Evolutionary conservation across 106 monocot species (phyloP).

Genomic region (Platanthera zijinensis): DNA sequence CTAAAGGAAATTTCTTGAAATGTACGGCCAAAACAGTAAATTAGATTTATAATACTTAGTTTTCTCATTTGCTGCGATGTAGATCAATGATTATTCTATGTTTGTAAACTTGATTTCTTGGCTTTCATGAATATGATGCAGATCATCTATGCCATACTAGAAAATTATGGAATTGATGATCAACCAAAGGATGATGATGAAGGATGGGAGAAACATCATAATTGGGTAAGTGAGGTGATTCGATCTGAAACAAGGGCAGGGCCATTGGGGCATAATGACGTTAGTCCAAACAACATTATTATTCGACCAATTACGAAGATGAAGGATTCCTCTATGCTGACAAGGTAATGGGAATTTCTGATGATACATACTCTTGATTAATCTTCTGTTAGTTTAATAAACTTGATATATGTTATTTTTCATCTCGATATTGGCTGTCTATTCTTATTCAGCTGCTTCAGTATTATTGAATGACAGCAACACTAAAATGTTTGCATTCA

Average conservation of each 20-base stretch:
- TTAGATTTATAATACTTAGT: background rate
- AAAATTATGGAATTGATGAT: constrained; percentile 52
- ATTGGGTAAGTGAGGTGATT: constrained; percentile 95
- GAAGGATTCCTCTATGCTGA: constrained; percentile 43
- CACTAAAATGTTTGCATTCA: too few relatives aligned
- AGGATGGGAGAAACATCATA: constrained; percentile 41
- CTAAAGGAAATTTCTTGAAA: background rate
- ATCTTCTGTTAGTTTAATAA: background rate
- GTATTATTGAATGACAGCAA: too few relatives aligned
- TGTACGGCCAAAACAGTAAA: background rate
- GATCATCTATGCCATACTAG: constrained; percentile 61
- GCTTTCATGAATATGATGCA: constrained; percentile 22
- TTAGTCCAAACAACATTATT: constrained; percentile 16
- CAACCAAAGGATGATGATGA: constrained; percentile 23
- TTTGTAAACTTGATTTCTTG: background rate
- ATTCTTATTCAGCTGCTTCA: background rate
- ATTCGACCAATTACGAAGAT: constrained; percentile 25
- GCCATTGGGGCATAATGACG: constrained; percentile 25
- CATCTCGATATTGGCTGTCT: background rate
- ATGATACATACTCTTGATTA: background rate
- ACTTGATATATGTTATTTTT: background rate
- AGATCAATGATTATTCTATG: background rate
- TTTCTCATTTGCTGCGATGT: background rate
- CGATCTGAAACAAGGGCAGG: constrained; percentile 53
- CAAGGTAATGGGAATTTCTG: constrained; percentile 33